These are phyloP conservation scores for Daedaleopsis sinensis DNA, from an alignment of 768 basidiomycete genomes.

Conservation along the genomic window DNA sequence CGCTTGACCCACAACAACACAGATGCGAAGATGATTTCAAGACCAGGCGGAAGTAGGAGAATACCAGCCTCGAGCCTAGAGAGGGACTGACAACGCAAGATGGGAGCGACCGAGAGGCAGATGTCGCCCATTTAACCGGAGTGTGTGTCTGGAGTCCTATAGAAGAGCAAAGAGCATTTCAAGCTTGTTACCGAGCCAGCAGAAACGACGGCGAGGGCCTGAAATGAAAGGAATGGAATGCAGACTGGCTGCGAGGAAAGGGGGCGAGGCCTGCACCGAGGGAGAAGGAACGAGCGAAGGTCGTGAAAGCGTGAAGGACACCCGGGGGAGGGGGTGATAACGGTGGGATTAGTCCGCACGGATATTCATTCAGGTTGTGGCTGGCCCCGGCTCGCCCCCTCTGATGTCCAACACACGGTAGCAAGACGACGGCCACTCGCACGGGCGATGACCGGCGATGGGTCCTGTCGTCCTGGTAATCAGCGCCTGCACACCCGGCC, in stretches of 20 bases:
- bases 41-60: conserved; percentile 62
- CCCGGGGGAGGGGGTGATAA: conserved; percentile 3
- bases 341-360: neutral
- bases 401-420: conserved; percentile 15
- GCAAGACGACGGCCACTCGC: conserved; percentile 17
- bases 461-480: conserved; percentile 19
- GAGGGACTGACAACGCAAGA: conserved; percentile 69
- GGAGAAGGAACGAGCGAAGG: conserved; percentile 22
- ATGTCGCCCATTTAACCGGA: conserved; percentile 49
- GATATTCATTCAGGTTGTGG: conserved; percentile 1
- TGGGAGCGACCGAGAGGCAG: conserved; percentile 72
- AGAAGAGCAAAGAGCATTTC: conserved; percentile 19
- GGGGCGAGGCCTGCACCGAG: conserved; percentile 35
- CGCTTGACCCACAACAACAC: conserved; percentile 49
- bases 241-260: conserved; percentile 48
- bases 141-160: conserved; percentile 21
- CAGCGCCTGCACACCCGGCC: conserved; percentile 4
- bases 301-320: conserved; percentile 7
- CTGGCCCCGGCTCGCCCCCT: neutral
- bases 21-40: conserved; percentile 65
- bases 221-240: conserved; percentile 47
- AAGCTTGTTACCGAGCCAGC: conserved; percentile 30
- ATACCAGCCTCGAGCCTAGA: conserved; percentile 46
- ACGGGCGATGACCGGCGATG: conserved; percentile 14
- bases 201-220: conserved; percentile 18